Base-by-base conservation (phyloP, 768 basidiomycete genomes). In the Lactarius pseudohatsudake region DNA sequence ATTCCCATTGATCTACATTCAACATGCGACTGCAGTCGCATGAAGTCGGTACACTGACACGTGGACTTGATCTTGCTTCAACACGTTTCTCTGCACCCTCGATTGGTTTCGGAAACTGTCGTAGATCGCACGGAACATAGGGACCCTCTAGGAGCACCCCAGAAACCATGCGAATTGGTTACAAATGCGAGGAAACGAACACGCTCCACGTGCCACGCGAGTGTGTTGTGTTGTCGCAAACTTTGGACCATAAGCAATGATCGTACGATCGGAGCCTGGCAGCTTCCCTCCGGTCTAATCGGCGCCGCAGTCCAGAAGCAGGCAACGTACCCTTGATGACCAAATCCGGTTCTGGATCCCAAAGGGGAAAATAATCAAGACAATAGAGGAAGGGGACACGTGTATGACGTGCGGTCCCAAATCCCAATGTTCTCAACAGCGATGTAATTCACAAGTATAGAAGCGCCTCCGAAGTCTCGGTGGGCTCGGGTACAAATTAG, bases 71-170 rank as follows among this genome's bases (percentile, higher is more conserved):
- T 47, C 47, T 28, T 57, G 45, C 40, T 43, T 34, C 61, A 59
- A 67, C 57, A 50, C 61, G 62, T 63, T 57, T 57, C 22, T 41
- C 61, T 34, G 50, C 11, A 53, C 61, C 61, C 53, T 62, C 50
- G 61, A 41, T 62, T 57, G 60, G 59, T 65, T 57, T 61, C 59
- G 55, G 26, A 66, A 50, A 32, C 65, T 43, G 57, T 58, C 50
- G 57, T 9, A 45, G 16, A 59, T 67, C 38, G 50, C 47, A 55
- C 16, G 13, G 22, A 50, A 57, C 36, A 65, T 20, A 28, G 50
- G 50, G 26, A 13, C 38, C 20, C 34, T 28, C 34, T 9, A 26
- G 36, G 20, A 22, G 26, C 28, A 34, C 47, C 57, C 57, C 22
- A 7, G n/a, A 43, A 28, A 41, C 30, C 8, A 57, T 60, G 54